Conservation (phyloP, 2,329 filamentous ascomycete genomes). For the Colletotrichum destructivum region DNA sequence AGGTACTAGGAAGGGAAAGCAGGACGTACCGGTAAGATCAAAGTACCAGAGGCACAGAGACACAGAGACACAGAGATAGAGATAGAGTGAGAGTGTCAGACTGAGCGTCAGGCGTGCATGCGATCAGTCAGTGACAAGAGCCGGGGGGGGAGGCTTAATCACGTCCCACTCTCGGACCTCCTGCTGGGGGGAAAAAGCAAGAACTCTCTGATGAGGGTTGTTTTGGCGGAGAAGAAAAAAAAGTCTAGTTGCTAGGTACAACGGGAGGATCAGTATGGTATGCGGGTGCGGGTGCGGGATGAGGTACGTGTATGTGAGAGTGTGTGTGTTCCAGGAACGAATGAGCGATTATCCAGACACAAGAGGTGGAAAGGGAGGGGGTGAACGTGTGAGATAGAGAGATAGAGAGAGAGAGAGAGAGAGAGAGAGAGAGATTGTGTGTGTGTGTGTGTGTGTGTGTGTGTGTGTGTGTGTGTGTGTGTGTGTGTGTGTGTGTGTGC, state of each 20-base stretch:
- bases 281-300: conserved; percentile 24
- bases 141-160: conserved; percentile 33
- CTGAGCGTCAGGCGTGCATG: conserved; percentile 40
- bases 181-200: conserved; percentile 35
- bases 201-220: conserved; percentile 27
- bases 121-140: conserved; percentile 41
- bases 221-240: conserved; percentile 32
- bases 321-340: conserved; percentile 12
- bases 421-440: too few relatives aligned
- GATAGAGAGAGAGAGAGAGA: conserved; percentile 23
- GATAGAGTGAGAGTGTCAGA: neutral
- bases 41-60: too few relatives aligned
- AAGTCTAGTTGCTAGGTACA: conserved; percentile 42
- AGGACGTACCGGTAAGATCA: conserved; percentile 37
- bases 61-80: too few relatives aligned
- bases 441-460: too few relatives aligned
- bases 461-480: too few relatives aligned
- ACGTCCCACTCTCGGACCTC: conserved; percentile 42
- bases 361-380: conserved; percentile 25
- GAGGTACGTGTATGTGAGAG: conserved; percentile 12
- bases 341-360: conserved; percentile 9
- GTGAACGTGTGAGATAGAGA: conserved; percentile 30
- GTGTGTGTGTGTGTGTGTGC: too few relatives aligned
- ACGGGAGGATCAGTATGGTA: conserved; percentile 26
- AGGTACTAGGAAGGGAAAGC: conserved; percentile 15